Evolutionary conservation across 805 yeast species (phyloP).

Genomic region (Diddensiella santjacobensis): DNA sequence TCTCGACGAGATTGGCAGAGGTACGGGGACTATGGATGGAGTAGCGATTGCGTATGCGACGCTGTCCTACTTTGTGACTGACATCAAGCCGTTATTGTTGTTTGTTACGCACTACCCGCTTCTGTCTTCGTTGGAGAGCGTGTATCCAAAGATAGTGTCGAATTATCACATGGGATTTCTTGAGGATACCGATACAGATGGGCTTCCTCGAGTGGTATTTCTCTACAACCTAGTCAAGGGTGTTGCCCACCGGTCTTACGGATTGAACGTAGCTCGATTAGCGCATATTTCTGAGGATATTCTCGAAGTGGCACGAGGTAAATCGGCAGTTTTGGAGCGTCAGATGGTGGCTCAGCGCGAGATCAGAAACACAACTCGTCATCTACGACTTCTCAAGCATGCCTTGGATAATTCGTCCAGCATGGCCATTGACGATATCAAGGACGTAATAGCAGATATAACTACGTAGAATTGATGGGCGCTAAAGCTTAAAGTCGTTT

Average conservation of each 20-base stretch:
- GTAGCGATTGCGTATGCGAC: constrained; percentile 75
- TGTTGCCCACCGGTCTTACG: constrained; percentile 63
- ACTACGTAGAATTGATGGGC: too few species aligned
- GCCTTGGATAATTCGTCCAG: too few species aligned
- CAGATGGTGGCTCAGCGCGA: neutral
- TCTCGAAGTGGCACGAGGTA: constrained; percentile 25
- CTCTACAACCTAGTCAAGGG: constrained; percentile 51
- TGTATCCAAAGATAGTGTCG: constrained; percentile 40
- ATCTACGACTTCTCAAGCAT: neutral
- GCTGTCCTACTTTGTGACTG: constrained; percentile 50
- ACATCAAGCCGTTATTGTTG: constrained; percentile 51
- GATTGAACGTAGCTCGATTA: constrained; percentile 77
- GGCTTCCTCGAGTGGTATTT: constrained; percentile 41
- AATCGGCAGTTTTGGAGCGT: constrained; percentile 27
- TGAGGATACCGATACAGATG: constrained; percentile 35
- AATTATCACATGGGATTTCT: constrained; percentile 73
- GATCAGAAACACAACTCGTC: neutral
- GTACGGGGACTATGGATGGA: constrained; percentile 74
- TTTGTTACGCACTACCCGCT: constrained; percentile 85
- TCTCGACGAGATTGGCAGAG: constrained; percentile 75
- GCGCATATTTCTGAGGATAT: constrained; percentile 48
- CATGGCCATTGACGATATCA: neutral
- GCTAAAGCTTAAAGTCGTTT: too few species aligned
- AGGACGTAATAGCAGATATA: neutral
- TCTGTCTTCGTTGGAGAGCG: constrained; percentile 48